phyloP scores from a whole-genome alignment of 139 green algal species.

The Monoraphidium neglectum region DNA sequence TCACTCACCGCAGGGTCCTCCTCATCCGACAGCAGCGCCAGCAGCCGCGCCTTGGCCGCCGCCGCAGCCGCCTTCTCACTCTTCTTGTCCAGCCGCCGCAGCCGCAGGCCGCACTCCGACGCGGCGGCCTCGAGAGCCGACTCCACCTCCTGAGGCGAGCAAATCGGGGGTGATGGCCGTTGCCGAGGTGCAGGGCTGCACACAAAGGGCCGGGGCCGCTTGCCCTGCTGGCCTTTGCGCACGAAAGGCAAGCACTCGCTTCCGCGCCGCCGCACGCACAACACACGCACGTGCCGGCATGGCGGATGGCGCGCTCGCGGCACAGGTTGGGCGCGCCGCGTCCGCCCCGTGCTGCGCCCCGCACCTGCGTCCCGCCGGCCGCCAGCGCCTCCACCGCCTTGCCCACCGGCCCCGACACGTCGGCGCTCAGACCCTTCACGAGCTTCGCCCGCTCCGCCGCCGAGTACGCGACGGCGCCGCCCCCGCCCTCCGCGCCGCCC shows the following conservation, averaged over 20 bases:
- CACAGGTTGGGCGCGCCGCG: too few species aligned
- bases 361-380: conserved; percentile 6
- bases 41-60: conserved; percentile 34
- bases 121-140: conserved; percentile 50
- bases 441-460: conserved; percentile 39
- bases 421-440: conserved; percentile 31
- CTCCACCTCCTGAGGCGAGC: conserved; percentile 24
- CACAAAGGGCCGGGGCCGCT: too few species aligned
- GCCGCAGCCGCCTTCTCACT: conserved; percentile 36
- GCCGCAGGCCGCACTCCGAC: conserved; percentile 60
- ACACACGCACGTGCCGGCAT: too few species aligned
- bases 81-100: conserved; percentile 80
- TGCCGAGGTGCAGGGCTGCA: too few species aligned
- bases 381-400: conserved; percentile 7
- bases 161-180: too few species aligned
- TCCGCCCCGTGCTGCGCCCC: too few species aligned
- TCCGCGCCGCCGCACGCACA: too few species aligned
- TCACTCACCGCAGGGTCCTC: conserved; percentile 37
- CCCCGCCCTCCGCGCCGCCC: not conserved
- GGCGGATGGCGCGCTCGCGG: too few species aligned
- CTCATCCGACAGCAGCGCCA: conserved; percentile 40
- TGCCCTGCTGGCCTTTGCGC: too few species aligned
- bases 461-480: not conserved
- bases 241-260: too few species aligned
- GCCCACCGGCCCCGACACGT: conserved; percentile 25